phyloP scores from a whole-genome alignment of 148 eudicot species.

The Rhododendron simsii region DNA sequence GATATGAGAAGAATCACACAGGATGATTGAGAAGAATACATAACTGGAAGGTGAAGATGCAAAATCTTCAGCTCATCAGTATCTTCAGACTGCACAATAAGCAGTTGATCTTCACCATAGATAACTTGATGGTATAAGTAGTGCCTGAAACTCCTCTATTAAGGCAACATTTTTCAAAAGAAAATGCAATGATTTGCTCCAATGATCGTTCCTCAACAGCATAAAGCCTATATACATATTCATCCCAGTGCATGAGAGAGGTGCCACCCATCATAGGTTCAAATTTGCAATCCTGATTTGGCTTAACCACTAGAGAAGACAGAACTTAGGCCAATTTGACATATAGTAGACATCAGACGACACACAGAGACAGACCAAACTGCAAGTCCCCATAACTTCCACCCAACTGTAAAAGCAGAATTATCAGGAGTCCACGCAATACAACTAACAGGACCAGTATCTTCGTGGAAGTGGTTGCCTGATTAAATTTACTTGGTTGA shows the following conservation, averaged over 20 bases:
- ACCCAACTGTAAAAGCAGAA: conserved; percentile 97
- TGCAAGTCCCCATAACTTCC: conserved; percentile 89
- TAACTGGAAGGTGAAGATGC: conserved; percentile 98
- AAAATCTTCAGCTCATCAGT: conserved; percentile 50
- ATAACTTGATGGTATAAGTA: conserved; percentile 77
- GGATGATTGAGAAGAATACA: conserved; percentile 18
- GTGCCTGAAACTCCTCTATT: conserved; percentile 93
- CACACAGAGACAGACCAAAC: conserved; percentile 99
- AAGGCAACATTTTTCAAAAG: conserved; percentile 87
- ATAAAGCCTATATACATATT: conserved; percentile 88
- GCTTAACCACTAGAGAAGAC: conserved; percentile 76
- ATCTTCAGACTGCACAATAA: conserved; percentile 91
- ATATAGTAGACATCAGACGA: conserved; percentile 92
- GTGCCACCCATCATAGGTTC: conserved; percentile 93
- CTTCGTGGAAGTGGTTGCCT: conserved; percentile 17
- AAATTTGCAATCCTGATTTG: conserved; percentile 58
- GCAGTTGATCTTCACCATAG: conserved; percentile 90
- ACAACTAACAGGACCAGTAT: conserved; percentile 87
- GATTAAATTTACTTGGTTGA: no score
- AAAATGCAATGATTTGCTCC: conserved; percentile 80
- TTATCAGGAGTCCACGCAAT: conserved; percentile 96
- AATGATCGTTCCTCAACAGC: conserved; percentile 75
- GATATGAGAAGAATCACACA: no score
- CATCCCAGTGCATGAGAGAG: conserved; percentile 90
- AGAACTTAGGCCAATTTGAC: conserved; percentile 70